Base-by-base conservation (phyloP, 768 basidiomycete species). In the Boletus sp. region DNA sequence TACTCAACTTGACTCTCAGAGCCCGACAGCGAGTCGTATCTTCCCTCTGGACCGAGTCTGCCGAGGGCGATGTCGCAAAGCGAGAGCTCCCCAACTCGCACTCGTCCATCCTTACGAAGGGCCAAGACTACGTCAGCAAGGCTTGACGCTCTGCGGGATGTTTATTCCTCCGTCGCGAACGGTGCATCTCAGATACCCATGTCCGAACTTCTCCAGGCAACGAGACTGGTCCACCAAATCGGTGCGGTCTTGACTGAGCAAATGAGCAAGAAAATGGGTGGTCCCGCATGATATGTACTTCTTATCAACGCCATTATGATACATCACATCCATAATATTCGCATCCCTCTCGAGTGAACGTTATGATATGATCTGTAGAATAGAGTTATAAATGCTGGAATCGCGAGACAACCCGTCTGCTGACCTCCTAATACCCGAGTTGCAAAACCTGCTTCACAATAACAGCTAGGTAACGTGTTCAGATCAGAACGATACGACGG, bases 181-280 rank as follows among this genome's bases (percentile, higher is more conserved):
- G 76, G 76, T 9, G 76, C 70, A 8, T 82, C 82, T 18, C 83
- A 85, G 55, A 72, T 80, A 33, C 73, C 79, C 15, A 68, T 79
- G 28, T 71, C 79, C 24, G 82, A 83, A 58, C 73, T 85, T 14
- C 59, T 80, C 14, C 76, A 77, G 29, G 81, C 80, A 9, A 75
- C 77, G 17, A 71, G 64, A 36, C 60, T 83, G 32, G 76, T 79
- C 5, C 75, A 80, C 58, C 72, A 76, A 61, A 78, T 85, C 17
- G 77, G 78, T 39, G 69, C 72, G 15, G 72, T 73, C 32, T 61
- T 84, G 56, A 80, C 76, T 32, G 78, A 80, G 57, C 75, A 78
- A 61, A 72, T 83, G 64, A 66, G 66, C 42, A 74, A 71, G 59
- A 77, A 74, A 61, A 55, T 77, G 48, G 58, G 59, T 10, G 57